phyloP scores from a whole-genome alignment of 176 grass and related monocot species.

The Raddia guianensis region DNA sequence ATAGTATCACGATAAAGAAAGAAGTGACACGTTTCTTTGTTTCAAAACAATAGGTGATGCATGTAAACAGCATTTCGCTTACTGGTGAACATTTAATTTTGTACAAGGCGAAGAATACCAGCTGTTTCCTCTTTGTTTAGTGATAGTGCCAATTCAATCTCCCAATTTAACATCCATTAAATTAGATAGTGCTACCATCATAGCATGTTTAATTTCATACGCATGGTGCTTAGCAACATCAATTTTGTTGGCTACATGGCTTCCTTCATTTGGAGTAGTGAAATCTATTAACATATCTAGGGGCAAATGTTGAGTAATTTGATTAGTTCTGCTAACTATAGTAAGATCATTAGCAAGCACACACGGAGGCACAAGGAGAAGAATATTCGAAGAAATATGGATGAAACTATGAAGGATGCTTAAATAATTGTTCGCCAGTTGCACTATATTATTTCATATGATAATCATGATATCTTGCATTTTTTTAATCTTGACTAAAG shows the following conservation, averaged over 20 bases:
- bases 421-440: background rate
- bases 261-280: constrained; percentile 1
- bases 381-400: background rate
- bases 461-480: background rate
- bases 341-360: background rate
- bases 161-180: background rate
- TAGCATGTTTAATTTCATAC: constrained; percentile 21
- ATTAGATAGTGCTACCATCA: background rate
- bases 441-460: background rate
- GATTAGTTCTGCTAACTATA: constrained; percentile 1
- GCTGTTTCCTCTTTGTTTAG: background rate
- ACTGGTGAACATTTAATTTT: constrained; percentile 9
- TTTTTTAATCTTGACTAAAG: constrained; percentile 16
- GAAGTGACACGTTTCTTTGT: background rate
- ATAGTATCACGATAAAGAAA: constrained; percentile 2
- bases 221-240: no score
- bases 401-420: background rate
- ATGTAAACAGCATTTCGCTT: constrained; percentile 19
- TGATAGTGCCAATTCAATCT: background rate
- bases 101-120: background rate
- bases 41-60: background rate
- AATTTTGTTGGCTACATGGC: background rate
- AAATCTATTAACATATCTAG: constrained; percentile 10
- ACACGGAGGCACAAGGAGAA: background rate
- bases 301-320: constrained; percentile 5